Base-by-base conservation (phyloP, 176 grass and related monocot genomes). In the Oryza rufipogon region DNA sequence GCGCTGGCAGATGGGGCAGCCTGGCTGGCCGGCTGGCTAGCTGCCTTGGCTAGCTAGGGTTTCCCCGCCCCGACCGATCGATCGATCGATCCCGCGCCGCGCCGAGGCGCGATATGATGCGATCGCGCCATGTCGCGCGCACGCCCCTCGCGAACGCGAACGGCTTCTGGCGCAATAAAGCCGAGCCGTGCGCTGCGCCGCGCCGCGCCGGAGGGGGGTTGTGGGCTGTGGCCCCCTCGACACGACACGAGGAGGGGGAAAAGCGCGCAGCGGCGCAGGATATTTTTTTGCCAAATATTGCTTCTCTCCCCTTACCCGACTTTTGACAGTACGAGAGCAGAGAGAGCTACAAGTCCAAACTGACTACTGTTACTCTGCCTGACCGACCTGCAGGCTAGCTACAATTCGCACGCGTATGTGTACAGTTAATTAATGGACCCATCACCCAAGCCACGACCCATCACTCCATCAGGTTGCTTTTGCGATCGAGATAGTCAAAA, bases 21-120 rank as follows among this genome's bases (percentile, higher is more conserved):
- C 76, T 70, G 49, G 13, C 63, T 66, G 76, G 34, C 70, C 3
- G 36, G 11, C 34, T 36, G 34, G 4, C 34, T 32, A 32, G 30
- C 22, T 36, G 34, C 34, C 34, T 36, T 36, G 34, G 34, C 36
- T 6, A 22, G n/a, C 75, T 89, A 86, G 88, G 88, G 66, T 65
- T 82, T 72, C 47, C 58, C 70, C 63, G 3, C 36, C 36, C 36
- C 36, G 36, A 38, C 5, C 41, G 46, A 4, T 11, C 41, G 46
- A 4, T 11, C 48, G 26, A 70, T 64, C n/a, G 52, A 7, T 19
- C 38, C 38, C 38, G 30, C 61, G 16, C 30, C 7, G 26, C 26
- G 26, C 26, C 26, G 26, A 26, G 26, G 46, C 64, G 10, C 30
- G 13, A 20, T 12, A n/a, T 51, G 38, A 78, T 10, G 3, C 10